Evolutionary conservation across 2,329 filamentous ascomycete genomes (phyloP), one percentile per base, ranked within the genome.

Genomic region (Neonectria neomacrospora): DNA sequence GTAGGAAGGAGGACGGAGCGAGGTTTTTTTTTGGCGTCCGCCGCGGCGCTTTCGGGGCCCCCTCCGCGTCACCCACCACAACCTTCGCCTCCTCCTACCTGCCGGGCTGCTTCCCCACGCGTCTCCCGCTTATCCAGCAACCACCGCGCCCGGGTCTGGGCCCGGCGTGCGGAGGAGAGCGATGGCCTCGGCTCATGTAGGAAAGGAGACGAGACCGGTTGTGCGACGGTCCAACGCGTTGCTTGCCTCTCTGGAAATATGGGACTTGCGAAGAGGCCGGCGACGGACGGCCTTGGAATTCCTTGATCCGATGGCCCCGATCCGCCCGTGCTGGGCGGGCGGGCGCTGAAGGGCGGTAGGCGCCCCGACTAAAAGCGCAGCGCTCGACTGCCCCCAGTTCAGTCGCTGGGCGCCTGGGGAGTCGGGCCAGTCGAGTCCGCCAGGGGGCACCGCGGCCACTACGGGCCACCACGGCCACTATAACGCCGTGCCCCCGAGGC

Each of bases 251-350:
- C 37, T 39, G 37, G 14, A 41, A 22, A 22, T 10, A 20, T 9
- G 23, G 16, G 8, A 20, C n/a, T 37, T 10, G 7, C 26, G 28
- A 45, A 12, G 12, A 16, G 42, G 32, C 28, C 32, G 39, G 48
- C 26, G 26, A 42, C 39, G 48, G 37, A n/a, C 22, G 23, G 23
- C 53, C 28, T 45, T 32, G 55, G 26, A 23, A 42, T 32, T 47
- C 42, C 28, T 47, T 57, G 47, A 57, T 47, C 54, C 54, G 59
- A 62, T 44, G 47, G 34, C 47, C 23, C 59, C 59, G 59, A 62
- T 52, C 59, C 47, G 59, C 54, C 59, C 53, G 59, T 56, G 59
- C 59, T 53, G 57, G 52, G 52, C 47, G 41, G 45, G 54, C 44
- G 48, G 54, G 53, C 54, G 54, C 32, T 50, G n/a, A 12, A 26